Evolutionary conservation across 495 filamentous ascomycete species (phyloP).

Genomic region (Cryomyces minteri): DNA sequence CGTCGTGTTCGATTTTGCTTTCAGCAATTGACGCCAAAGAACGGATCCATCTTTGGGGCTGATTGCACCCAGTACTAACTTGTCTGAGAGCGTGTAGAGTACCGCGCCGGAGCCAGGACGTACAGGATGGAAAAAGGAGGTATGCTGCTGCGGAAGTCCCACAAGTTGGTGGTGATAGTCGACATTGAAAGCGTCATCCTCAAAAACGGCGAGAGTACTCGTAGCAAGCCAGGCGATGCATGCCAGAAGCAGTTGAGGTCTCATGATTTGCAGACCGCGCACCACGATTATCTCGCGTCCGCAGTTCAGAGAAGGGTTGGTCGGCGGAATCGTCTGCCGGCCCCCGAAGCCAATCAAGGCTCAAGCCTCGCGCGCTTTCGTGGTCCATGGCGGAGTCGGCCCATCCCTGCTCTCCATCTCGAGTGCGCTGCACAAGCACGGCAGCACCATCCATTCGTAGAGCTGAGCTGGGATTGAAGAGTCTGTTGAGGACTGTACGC

Average conservation of each 20-base stretch:
- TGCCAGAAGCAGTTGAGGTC: background rate
- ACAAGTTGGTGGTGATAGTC: conserved; percentile 89
- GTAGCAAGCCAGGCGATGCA: conserved; percentile 5
- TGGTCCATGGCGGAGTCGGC: no score
- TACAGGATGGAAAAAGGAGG: conserved; percentile 71
- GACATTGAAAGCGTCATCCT: conserved; percentile 77
- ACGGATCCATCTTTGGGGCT: conserved; percentile 72
- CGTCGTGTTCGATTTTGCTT: conserved; percentile 4
- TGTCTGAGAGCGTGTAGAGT: conserved; percentile 76
- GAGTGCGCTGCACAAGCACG: no score
- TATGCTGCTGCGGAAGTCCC: conserved; percentile 58
- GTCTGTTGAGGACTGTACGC: no score
- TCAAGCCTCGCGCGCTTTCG: no score
- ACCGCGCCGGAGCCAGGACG: conserved; percentile 59
- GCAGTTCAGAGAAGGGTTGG: no score
- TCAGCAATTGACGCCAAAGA: conserved; percentile 68
- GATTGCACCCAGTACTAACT: conserved; percentile 64
- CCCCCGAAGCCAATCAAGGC: no score
- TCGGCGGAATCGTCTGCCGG: no score
- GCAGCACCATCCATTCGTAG: no score
- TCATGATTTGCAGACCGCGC: background rate
- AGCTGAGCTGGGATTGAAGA: no score
- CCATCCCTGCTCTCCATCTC: no score
- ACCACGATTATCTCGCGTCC: no score
- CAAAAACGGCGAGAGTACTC: conserved; percentile 48